Evolutionary conservation across 148 eudicot genomes (phyloP).

Genomic region (Chenopodium quinoa): DNA sequence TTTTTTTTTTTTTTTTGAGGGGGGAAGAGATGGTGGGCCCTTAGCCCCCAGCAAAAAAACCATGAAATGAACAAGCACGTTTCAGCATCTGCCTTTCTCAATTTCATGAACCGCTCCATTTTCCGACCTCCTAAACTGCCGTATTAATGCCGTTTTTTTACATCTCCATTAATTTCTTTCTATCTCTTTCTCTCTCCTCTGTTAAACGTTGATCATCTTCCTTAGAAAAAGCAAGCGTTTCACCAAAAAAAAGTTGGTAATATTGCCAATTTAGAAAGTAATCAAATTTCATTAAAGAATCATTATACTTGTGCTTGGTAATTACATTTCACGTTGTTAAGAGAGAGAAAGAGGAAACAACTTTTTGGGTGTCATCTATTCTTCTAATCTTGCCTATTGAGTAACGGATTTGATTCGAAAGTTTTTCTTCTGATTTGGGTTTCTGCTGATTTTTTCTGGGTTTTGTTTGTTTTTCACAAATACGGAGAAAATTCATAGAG

Average conservation of each 20-base stretch:
- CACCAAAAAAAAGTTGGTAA: neutral
- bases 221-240: neutral
- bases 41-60: neutral
- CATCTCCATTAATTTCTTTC: neutral
- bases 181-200: neutral
- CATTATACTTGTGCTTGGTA: neutral
- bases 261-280: neutral
- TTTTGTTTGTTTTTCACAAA: neutral
- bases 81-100: neutral
- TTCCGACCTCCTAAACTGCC: slow-evolving; percentile 1
- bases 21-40: neutral
- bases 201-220: neutral
- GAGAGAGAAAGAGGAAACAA: neutral
- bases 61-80: no score
- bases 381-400: neutral
- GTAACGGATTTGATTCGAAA: slow-evolving; percentile 16
- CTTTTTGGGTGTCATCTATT: neutral
- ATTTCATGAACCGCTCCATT: neutral
- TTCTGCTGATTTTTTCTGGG: slow-evolving; percentile 16
- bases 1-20: no score
- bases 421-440: slow-evolving; percentile 18
- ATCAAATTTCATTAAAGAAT: neutral
- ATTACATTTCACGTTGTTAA: slow-evolving; percentile 1
- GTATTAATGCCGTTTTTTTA: neutral
- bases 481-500: neutral